Percentiles rank a stretch among this genome's conserved stretches.
These are phyloP conservation scores for Cicer arietinum DNA, from an alignment of 306 rosid genomes.

Conservation along the genomic window DNA sequence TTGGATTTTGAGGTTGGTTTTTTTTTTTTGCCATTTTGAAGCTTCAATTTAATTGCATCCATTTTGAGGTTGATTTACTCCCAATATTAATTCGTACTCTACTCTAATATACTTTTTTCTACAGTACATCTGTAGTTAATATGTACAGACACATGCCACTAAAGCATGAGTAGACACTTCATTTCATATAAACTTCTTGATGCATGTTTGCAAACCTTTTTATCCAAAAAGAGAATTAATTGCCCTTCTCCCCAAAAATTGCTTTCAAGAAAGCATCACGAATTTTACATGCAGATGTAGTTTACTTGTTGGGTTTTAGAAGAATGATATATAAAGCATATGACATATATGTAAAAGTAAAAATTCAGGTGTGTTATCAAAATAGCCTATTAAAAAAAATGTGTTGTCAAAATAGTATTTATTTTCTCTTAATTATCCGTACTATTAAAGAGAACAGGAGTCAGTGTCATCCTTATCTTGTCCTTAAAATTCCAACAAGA, in stretches of 20 bases:
- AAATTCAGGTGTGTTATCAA: not conserved
- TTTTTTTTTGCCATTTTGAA: not conserved
- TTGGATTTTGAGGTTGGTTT: constrained; percentile 31
- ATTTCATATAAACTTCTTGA: too few relatives aligned
- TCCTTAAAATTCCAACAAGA: not conserved
- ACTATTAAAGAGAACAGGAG: not conserved
- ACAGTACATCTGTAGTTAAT: not conserved
- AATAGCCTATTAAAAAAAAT: too few relatives aligned
- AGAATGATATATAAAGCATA: not conserved
- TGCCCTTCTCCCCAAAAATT: too few relatives aligned
- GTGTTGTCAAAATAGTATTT: too few relatives aligned
- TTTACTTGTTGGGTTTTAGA: not conserved
- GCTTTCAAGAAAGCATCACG: too few relatives aligned
- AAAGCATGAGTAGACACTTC: too few relatives aligned
- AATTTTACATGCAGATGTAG: not conserved
- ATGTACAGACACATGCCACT: too few relatives aligned
- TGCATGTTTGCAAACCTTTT: too few relatives aligned
- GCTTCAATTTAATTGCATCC: constrained; percentile 28
- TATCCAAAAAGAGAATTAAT: too few relatives aligned
- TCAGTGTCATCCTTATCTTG: not conserved
- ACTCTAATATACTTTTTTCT: not conserved
- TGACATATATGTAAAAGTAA: not conserved
- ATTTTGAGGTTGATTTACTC: not conserved
- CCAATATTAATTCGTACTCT: not conserved
- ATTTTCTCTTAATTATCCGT: too few relatives aligned